Evolutionary conservation across 2,329 filamentous ascomycete genomes (phyloP), one percentile per base, ranked within the genome.

Genomic region (Monilinia polystroma): DNA sequence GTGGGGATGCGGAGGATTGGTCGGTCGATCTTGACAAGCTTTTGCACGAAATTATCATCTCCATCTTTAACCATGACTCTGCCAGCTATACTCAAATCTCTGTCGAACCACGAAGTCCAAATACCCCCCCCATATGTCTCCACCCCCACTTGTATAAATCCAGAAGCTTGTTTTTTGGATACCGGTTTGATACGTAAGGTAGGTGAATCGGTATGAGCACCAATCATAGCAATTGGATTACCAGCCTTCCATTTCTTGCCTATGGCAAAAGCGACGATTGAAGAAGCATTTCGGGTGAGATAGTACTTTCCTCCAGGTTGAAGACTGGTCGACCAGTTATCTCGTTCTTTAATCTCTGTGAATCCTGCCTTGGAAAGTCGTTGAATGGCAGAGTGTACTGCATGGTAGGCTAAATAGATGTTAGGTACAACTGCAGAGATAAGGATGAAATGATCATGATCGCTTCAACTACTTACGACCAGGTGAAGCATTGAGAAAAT

Each of bases 81-180:
- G 11, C 95, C 95, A 43, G 95, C 95, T 64, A 98, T 87, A 73
- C 91, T 90, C 69, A 99, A 82, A 77, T 99, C 95, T 62, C 95
- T 89, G 78, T 99, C 95, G 76, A 99, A 99, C 95, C 90, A 99
- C 57, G 92, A 96, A 79, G 97, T 93, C 94, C 94, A 98, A 75
- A 98, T 89, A 66, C 95, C 95, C 69, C 95, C 95, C 64, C 95
- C 95, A 76, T 99, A 99, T 1, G 92, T 94, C 82, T 99, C 95
- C 63, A 97, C 94, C 64, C 93, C 95, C 67, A 99, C 89, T 80
- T 99, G 95, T 70, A 97, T 80, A 78, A 95, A 99, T 16, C 94
- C 94, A 71, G 91, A 90, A 66, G 86, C 88, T 75, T 86, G 85
- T 81, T 94, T 95, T 80, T 94, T 97, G 76, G 92, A 96, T 53